These are phyloP conservation scores for Aspergillus texensis DNA, from an alignment of 2,329 filamentous ascomycete species.

Conservation along the genomic window DNA sequence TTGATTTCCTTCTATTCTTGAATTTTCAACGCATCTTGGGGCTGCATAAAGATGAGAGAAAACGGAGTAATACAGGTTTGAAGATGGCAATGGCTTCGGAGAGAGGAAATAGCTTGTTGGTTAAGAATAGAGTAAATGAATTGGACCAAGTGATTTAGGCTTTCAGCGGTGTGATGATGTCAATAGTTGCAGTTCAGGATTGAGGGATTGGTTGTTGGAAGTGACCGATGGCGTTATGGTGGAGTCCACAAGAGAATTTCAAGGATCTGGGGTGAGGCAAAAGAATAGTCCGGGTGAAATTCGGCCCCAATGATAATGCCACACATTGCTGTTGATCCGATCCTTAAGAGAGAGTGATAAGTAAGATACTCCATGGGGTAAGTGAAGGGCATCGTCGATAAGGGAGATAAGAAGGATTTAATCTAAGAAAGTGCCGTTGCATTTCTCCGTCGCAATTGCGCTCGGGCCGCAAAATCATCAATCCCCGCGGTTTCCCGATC, in stretches of 20 bases:
- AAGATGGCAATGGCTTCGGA: background rate
- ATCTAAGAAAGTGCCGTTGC: constrained; percentile 19
- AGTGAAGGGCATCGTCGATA: background rate
- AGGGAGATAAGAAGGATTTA: constrained; percentile 9
- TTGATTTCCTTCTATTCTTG: background rate
- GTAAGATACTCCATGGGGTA: background rate
- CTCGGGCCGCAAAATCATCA: constrained; percentile 24
- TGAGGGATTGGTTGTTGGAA: background rate
- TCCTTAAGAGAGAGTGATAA: background rate
- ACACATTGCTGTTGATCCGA: background rate
- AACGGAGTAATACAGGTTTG: background rate
- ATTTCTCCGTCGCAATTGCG: constrained; percentile 21
- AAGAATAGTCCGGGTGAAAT: too few species aligned
- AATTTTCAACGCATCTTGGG: background rate
- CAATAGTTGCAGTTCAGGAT: background rate
- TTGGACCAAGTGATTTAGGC: background rate
- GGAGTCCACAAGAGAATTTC: background rate
- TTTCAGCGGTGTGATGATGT: background rate
- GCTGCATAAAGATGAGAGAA: background rate
- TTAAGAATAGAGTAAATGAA: background rate
- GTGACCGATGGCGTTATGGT: background rate
- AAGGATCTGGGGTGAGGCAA: background rate
- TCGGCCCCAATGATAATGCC: background rate
- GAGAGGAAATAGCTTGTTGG: background rate
- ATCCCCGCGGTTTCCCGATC: constrained; percentile 15